Percentiles rank a stretch among this genome's conserved stretches.
phyloP scores from a whole-genome alignment of 352 stramenopile genomes.

The Peronosclerospora sorghi region DNA sequence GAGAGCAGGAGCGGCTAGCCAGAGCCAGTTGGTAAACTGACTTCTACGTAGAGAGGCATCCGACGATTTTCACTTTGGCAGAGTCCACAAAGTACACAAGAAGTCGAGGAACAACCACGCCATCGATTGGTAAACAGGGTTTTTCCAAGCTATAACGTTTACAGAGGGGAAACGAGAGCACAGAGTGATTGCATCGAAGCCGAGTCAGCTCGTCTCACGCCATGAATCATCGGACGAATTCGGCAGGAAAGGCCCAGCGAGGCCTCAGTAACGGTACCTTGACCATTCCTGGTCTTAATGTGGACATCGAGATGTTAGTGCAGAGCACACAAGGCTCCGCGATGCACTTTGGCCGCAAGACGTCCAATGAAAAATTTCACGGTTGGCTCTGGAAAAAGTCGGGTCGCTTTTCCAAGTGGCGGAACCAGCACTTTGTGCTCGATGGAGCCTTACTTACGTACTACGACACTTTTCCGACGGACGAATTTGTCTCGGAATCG shows the following conservation, averaged over 20 bases:
- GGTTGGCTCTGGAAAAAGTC: slow-evolving; percentile 80
- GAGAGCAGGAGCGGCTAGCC: not conserved
- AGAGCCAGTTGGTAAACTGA: slow-evolving; percentile 22
- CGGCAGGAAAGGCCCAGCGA: slow-evolving; percentile 5
- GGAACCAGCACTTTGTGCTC: slow-evolving; percentile 78
- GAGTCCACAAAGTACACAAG: slow-evolving; percentile 24
- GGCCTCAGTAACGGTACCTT: slow-evolving; percentile 10
- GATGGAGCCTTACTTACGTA: slow-evolving; percentile 67
- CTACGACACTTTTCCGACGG: slow-evolving; percentile 76
- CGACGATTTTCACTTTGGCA: slow-evolving; percentile 20
- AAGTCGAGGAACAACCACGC: slow-evolving; percentile 14
- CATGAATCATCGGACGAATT: slow-evolving; percentile 29
- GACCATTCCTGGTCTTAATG: slow-evolving; percentile 42
- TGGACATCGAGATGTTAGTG: slow-evolving; percentile 78
- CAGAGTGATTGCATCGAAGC: not conserved
- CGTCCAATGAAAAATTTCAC: slow-evolving; percentile 58
- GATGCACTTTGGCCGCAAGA: slow-evolving; percentile 58
- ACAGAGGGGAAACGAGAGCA: no score
- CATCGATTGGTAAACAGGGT: slow-evolving; percentile 3
- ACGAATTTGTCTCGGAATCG: slow-evolving; percentile 58
- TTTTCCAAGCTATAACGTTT: slow-evolving; percentile 1
- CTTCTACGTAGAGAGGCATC: slow-evolving; percentile 15
- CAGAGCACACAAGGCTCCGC: slow-evolving; percentile 66
- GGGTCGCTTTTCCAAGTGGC: slow-evolving; percentile 71
- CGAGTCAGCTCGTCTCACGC: not conserved